phyloP scores from a whole-genome alignment of 176 grass and related monocot genomes.

The Ensete glaucum region DNA sequence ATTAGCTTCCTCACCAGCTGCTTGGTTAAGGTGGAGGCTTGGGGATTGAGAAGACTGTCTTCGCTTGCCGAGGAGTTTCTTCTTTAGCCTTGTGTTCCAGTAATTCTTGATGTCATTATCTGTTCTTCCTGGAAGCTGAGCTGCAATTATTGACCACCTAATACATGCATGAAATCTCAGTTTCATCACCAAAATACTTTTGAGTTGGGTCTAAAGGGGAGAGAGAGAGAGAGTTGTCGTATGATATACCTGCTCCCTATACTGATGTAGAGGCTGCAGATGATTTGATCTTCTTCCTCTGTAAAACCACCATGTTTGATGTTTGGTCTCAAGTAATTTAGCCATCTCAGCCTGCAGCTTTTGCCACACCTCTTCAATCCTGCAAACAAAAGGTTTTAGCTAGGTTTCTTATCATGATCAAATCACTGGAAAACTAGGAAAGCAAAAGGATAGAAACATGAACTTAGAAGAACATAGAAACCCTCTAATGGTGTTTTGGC shows the following conservation, averaged over 20 bases:
- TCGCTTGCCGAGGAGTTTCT: conserved; percentile 12
- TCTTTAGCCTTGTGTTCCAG: too few species aligned
- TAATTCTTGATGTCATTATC: too few species aligned
- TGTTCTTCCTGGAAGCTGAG: too few species aligned
- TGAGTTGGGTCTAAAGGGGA: neutral
- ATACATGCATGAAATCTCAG: neutral
- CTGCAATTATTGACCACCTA: conserved; percentile 50
- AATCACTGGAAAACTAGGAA: too few species aligned
- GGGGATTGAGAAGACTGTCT: conserved; percentile 30
- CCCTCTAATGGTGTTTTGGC: too few species aligned
- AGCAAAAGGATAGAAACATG: too few species aligned
- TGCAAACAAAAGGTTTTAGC: conserved; percentile 12
- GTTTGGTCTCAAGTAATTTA: conserved; percentile 65
- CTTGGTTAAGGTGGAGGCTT: conserved; percentile 13
- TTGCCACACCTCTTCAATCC: conserved; percentile 63
- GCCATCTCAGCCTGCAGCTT: conserved; percentile 69
- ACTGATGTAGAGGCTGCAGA: conserved; percentile 95
- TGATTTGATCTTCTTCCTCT: conserved; percentile 70
- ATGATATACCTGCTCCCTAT: conserved; percentile 74
- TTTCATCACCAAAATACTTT: too few species aligned
- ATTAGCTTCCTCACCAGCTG: neutral
- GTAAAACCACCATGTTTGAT: conserved; percentile 90
- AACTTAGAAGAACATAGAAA: too few species aligned
- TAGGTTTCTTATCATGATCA: too few species aligned
- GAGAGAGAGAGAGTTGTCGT: neutral